Evolutionary conservation across 1,139 yeast genomes (phyloP).

Genomic region (Candida pseudoviswanathii): DNA sequence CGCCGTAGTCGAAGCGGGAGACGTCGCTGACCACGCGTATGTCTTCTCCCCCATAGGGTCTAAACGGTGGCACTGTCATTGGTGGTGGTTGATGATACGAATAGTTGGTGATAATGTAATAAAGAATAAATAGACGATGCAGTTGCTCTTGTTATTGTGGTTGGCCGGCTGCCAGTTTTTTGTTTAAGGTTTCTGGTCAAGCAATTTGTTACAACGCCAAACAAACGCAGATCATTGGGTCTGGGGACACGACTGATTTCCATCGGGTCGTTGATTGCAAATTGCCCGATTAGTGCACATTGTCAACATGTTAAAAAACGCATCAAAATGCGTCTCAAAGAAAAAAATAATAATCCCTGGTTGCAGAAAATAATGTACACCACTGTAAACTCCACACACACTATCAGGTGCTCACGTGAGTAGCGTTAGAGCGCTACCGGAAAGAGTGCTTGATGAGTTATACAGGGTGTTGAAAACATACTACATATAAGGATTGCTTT

Average conservation of each 20-base stretch:
- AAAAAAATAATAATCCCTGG: not conserved
- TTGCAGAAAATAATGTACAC: no score
- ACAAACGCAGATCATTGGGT: not conserved
- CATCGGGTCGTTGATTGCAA: not conserved
- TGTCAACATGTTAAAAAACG: not conserved
- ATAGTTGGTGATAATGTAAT: not conserved
- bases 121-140: not conserved
- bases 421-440: no score
- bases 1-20: slow-evolving; percentile 32
- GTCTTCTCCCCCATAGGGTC: slow-evolving; percentile 27
- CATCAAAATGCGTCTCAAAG: not conserved
- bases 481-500: no score
- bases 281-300: not conserved
- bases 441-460: no score
- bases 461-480: no score
- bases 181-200: not conserved
- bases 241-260: not conserved
- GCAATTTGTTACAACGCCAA: no score
- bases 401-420: not conserved
- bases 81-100: not conserved
- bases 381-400: not conserved
- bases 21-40: slow-evolving; percentile 31
- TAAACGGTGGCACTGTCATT: slow-evolving; percentile 16
- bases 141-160: not conserved
- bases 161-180: not conserved